Evolutionary conservation across 805 yeast genomes (phyloP).

Genomic region (Cyberlindnera americana): DNA sequence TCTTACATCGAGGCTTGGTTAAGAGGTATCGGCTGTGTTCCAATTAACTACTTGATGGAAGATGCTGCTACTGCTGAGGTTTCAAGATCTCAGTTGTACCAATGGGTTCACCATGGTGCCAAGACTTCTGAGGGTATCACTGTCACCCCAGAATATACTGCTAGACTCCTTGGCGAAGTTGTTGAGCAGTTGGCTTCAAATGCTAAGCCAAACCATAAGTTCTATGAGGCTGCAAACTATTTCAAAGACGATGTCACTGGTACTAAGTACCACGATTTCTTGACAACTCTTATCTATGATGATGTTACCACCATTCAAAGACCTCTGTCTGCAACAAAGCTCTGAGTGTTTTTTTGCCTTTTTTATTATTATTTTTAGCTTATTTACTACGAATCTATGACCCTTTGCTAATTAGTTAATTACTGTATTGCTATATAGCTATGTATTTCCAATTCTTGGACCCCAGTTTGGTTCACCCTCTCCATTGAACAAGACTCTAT

Average conservation of each 20-base stretch:
- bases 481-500: constrained; percentile 45
- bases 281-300: constrained; percentile 73
- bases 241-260: constrained; percentile 72
- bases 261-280: constrained; percentile 69
- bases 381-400: too few relatives aligned
- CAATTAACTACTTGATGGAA: constrained; percentile 82
- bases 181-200: constrained; percentile 45
- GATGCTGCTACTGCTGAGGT: constrained; percentile 91
- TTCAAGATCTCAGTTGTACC: constrained; percentile 75
- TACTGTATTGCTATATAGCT: too few relatives aligned
- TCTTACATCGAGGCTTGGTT: constrained; percentile 86
- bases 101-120: constrained; percentile 77
- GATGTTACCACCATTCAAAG: constrained; percentile 52
- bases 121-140: constrained; percentile 52
- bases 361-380: too few relatives aligned
- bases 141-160: constrained; percentile 58
- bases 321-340: constrained; percentile 19
- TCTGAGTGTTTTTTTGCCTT: constrained; percentile 7
- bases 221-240: constrained; percentile 62
- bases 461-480: constrained; percentile 30
- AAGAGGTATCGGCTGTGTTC: constrained; percentile 80
- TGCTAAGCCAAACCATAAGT: constrained; percentile 63
- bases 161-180: constrained; percentile 56
- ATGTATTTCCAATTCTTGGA: constrained; percentile 5
- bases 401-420: too few relatives aligned